Percentiles rank a stretch among this genome's conserved stretches.
Evolutionary conservation across 495 filamentous ascomycete species (phyloP).

Genomic region (Aspergillus nidulans): DNA sequence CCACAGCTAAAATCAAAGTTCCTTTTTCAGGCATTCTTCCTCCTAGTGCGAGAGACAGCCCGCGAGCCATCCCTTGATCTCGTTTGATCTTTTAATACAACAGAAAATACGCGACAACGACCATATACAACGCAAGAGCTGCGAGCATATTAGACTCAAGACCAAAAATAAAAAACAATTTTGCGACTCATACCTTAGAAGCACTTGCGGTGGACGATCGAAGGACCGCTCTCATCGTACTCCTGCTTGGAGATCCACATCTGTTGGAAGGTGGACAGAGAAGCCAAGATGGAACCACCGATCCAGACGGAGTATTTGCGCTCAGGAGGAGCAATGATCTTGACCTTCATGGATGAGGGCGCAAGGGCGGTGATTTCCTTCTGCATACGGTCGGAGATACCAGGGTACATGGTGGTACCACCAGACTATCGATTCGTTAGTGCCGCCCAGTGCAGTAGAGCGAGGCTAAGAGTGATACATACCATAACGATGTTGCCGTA

Average conservation of each 20-base stretch:
- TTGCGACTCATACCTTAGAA: constrained; percentile 64
- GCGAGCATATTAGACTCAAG: not conserved
- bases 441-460: not conserved
- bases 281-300: constrained; percentile 99
- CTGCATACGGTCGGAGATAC: constrained; percentile 99
- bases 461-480: constrained; percentile 33
- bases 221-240: constrained; percentile 99
- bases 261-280: constrained; percentile 99
- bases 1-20: constrained; percentile 44
- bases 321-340: constrained; percentile 74
- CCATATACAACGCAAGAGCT: constrained; percentile 29
- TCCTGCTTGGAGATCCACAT: constrained; percentile 99
- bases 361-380: constrained; percentile 99
- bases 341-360: constrained; percentile 88
- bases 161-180: not conserved
- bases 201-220: constrained; percentile 99
- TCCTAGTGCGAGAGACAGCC: constrained; percentile 44
- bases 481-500: constrained; percentile 99
- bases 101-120: constrained; percentile 45
- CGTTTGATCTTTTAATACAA: constrained; percentile 48
- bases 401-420: constrained; percentile 99
- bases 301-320: constrained; percentile 97
- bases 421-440: constrained; percentile 62
- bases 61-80: constrained; percentile 40
- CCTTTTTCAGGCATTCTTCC: constrained; percentile 47